A percentile compares a stretch with the other conserved stretches of the same genome.
phyloP scores from a whole-genome alignment of 2,329 filamentous ascomycete species.

The Leptoxyphium fumago region DNA sequence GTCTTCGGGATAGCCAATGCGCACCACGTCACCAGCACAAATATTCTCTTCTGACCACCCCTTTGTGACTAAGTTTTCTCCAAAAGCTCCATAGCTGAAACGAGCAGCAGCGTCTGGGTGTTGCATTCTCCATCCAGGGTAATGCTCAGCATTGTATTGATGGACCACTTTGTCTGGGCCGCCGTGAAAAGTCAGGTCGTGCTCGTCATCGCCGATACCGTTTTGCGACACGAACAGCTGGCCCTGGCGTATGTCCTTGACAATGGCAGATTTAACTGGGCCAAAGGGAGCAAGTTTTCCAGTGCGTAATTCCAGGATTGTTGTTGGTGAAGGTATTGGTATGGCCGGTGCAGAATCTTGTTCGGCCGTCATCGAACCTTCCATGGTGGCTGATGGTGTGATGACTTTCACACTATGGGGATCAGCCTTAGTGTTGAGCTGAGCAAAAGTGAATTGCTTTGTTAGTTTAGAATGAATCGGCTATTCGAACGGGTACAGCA shows the following conservation, averaged over 20 bases:
- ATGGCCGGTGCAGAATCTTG: no score
- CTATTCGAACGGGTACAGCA: no score
- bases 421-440: no score
- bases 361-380: no score
- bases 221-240: constrained; percentile 30
- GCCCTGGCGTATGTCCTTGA: constrained; percentile 27
- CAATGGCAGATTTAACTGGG: constrained; percentile 7
- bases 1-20: constrained; percentile 32
- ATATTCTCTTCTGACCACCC: constrained; percentile 48
- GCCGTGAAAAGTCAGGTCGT: constrained; percentile 46
- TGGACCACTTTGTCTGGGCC: constrained; percentile 47
- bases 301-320: no score
- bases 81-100: constrained; percentile 43
- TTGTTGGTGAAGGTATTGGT: no score
- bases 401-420: no score
- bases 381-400: no score
- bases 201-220: constrained; percentile 44
- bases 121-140: constrained; percentile 36
- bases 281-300: no score
- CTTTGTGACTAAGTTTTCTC: constrained; percentile 44
- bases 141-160: constrained; percentile 43
- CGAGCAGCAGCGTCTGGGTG: constrained; percentile 33
- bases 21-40: constrained; percentile 45
- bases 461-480: no score
- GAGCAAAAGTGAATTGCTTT: no score